phyloP scores from a whole-genome alignment of 1,284 basidiomycete genomes.

The Amylostereum chailletii region DNA sequence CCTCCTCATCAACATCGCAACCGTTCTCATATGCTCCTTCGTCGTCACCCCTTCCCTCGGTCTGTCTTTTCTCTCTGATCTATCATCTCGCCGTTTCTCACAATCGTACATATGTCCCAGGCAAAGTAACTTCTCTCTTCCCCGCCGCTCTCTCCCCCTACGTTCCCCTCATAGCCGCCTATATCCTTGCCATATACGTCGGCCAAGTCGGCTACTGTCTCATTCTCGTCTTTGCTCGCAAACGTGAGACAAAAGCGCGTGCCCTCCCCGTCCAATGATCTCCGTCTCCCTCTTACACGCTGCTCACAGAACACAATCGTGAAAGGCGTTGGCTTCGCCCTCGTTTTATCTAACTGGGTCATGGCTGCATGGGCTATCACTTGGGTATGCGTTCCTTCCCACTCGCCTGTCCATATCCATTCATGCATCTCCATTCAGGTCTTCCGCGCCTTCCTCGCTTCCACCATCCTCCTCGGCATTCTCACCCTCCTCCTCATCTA shows the following conservation, averaged over 20 bases:
- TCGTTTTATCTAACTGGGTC: slow-evolving; percentile 76
- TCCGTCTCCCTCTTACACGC: neutral
- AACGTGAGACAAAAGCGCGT: slow-evolving; percentile 70
- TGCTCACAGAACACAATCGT: slow-evolving; percentile 48
- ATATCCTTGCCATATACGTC: slow-evolving; percentile 60
- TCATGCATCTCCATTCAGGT: slow-evolving; percentile 27
- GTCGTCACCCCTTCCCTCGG: slow-evolving; percentile 49
- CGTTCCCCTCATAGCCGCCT: slow-evolving; percentile 19
- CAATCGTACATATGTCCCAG: slow-evolving; percentile 21
- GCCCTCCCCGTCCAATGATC: neutral
- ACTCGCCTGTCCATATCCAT: neutral
- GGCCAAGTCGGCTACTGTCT: slow-evolving; percentile 76
- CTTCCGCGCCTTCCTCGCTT: slow-evolving; percentile 50
- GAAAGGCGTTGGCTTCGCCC: slow-evolving; percentile 69
- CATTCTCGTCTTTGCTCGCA: slow-evolving; percentile 62
- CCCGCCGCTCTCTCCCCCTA: slow-evolving; percentile 71
- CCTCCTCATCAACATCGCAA: slow-evolving; percentile 60
- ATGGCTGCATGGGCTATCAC: slow-evolving; percentile 80
- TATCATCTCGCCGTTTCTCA: neutral
- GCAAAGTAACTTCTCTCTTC: slow-evolving; percentile 43
- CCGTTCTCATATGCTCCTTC: slow-evolving; percentile 45
- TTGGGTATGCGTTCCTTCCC: slow-evolving; percentile 43
- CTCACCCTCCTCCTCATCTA: slow-evolving; percentile 53
- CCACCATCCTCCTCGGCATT: slow-evolving; percentile 55
- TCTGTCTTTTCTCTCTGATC: slow-evolving; percentile 14